A percentile compares a stretch with the other conserved stretches of the same genome.
These are phyloP conservation scores for Wickerhamiella kurtzmanii DNA, from an alignment of 805 yeast genomes.

Conservation along the genomic window DNA sequence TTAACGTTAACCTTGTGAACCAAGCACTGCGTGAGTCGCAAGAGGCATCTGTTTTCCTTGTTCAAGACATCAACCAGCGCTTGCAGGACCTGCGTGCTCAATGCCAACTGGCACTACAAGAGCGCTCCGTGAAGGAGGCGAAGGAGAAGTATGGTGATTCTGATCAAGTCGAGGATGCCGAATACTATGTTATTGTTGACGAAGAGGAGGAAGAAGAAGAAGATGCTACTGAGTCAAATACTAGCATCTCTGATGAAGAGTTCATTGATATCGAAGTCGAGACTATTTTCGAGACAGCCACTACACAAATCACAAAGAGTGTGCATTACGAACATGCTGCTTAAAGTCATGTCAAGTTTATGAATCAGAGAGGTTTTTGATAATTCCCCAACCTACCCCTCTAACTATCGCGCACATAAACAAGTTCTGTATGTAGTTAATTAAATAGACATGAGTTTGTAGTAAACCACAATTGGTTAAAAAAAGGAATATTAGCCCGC, in stretches of 20 bases:
- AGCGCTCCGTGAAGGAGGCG: constrained; percentile 6
- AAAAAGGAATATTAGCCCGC: too few species aligned
- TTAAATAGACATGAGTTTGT: neutral
- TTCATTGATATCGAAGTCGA: constrained; percentile 4
- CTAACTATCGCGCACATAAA: too few species aligned
- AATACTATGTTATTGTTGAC: neutral
- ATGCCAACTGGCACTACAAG: constrained; percentile 19
- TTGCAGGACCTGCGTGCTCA: constrained; percentile 15
- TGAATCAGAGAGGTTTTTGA: too few species aligned
- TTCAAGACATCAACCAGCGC: constrained; percentile 16
- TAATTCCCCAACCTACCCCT: neutral
- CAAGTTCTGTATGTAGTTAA: neutral
- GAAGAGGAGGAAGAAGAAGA: neutral
- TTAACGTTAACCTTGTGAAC: constrained; percentile 17
- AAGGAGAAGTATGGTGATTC: constrained; percentile 3
- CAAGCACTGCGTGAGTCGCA: constrained; percentile 20
- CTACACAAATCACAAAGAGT: constrained; percentile 2
- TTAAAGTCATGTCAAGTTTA: too few species aligned
- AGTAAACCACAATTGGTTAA: too few species aligned
- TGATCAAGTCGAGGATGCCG: constrained; percentile 1
- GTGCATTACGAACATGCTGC: neutral
- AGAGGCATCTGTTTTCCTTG: constrained; percentile 17
- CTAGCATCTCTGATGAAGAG: neutral
- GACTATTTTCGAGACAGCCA: constrained; percentile 8
- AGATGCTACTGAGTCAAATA: neutral